Percentiles rank a stretch among this genome's conserved stretches.
phyloP scores from a whole-genome alignment of 1,284 basidiomycete genomes.

The Fomitiporia mediterranea region DNA sequence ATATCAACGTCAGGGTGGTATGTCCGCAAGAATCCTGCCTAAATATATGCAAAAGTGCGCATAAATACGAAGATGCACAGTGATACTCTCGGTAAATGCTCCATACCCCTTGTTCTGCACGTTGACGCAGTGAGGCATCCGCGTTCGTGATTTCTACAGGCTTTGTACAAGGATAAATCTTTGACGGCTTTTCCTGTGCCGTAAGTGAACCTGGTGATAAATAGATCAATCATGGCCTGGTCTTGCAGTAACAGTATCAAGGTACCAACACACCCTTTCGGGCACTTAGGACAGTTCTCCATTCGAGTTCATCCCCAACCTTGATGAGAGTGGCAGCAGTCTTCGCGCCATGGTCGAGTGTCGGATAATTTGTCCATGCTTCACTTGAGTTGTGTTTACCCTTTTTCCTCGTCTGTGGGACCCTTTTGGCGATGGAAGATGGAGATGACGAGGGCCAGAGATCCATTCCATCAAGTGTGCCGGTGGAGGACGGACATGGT shows the following conservation, averaged over 20 bases:
- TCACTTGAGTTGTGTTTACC: conserved; percentile 18
- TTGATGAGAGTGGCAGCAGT: conserved; percentile 47
- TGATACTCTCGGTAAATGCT: background rate
- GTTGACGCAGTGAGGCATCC: conserved; percentile 37
- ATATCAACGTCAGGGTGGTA: conserved; percentile 70
- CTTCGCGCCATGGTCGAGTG: conserved; percentile 50
- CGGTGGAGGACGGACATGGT: background rate
- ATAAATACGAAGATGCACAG: conserved; percentile 3
- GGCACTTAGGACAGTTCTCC: conserved; percentile 43
- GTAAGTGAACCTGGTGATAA: conserved; percentile 4
- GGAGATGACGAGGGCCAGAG: conserved; percentile 22
- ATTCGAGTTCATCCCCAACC: conserved; percentile 38
- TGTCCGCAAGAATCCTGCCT: conserved; percentile 67
- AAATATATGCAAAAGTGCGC: background rate
- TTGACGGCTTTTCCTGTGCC: conserved; percentile 29
- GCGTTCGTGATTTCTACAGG: conserved; percentile 27
- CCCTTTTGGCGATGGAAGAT: conserved; percentile 9
- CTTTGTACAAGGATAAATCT: conserved; percentile 55
- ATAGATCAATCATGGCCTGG: background rate
- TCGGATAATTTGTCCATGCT: conserved; percentile 40
- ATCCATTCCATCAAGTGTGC: conserved; percentile 24
- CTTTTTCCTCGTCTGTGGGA: conserved; percentile 4
- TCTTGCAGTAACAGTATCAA: no score
- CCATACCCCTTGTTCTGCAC: conserved; percentile 60
- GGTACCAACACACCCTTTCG: conserved; percentile 23